These are phyloP conservation scores for Aristolochia contorta DNA, from an alignment of 164 flowering plant genomes.

Conservation along the genomic window DNA sequence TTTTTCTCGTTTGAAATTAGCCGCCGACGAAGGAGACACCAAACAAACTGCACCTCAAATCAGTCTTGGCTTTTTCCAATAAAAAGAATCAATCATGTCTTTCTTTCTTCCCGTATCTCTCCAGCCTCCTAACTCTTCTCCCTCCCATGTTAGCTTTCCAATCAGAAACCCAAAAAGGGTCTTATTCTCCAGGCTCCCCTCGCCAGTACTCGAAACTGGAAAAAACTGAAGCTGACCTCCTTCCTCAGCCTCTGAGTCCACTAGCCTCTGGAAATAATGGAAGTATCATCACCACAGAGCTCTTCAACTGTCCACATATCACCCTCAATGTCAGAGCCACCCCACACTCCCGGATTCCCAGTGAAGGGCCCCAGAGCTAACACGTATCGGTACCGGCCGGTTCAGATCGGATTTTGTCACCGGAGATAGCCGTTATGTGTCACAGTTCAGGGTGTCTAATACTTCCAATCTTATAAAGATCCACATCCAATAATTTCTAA, in stretches of 20 bases:
- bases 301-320: too few species aligned
- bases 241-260: too few species aligned
- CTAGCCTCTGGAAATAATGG: background rate
- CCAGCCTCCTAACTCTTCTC: background rate
- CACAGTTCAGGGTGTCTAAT: too few species aligned
- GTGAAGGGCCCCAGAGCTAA: too few species aligned
- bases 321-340: too few species aligned
- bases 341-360: too few species aligned
- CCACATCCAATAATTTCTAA: too few species aligned
- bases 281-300: background rate
- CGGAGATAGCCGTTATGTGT: too few species aligned
- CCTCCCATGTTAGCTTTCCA: background rate
- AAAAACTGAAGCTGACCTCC: background rate
- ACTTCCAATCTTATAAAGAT: too few species aligned
- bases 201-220: background rate
- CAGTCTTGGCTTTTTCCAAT: background rate
- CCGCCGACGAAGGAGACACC: conserved; percentile 9
- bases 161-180: background rate
- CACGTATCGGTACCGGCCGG: too few species aligned
- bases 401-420: too few species aligned
- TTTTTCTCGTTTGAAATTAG: conserved; percentile 4
- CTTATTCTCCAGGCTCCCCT: background rate
- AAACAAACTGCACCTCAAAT: background rate
- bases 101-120: background rate
- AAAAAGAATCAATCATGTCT: background rate